Evolutionary conservation across 73 alveolate genomes (phyloP), one percentile per base, ranked within the genome.

Genomic region (Stentor coeruleus): DNA sequence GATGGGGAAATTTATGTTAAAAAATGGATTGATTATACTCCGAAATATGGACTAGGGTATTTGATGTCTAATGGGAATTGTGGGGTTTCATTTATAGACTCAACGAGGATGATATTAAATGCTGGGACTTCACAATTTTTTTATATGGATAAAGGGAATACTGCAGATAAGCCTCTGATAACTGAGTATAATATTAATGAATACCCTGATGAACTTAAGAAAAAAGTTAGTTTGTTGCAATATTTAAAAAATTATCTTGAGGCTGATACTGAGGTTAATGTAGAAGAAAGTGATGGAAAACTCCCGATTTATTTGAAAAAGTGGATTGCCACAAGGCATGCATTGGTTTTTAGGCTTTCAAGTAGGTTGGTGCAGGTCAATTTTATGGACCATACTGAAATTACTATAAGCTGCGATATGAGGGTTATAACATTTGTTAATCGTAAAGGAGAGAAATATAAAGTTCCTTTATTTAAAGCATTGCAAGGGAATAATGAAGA

Each of bases 301-400:
- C 37, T 35, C 14, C 80, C 37, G 87, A 74, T 93, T 49, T 97
- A 94, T 87, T 96, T 97, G 57, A 97, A 96, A 88, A 97, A 95
- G 88, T 97, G 98, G 98, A 95, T 97, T 95, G 82, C 94, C 86
- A 96, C 99, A 26, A 88, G 96, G 58, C 99, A 97, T 88, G 99
- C 99, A 49, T 90, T 96, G 59, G 87, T 97, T 93, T 97, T 97
- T 90, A 91, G 99, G 86, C 91, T 97, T 39, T 95, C 99, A 2
- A 96, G 95, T 85, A 97, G 95, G 83, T 90, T 95, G 58, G 99
- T 97, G 79, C 97, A 97, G 90, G 99, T 97, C 38, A 93, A 95
- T 91, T 97, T 97, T 49, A 11, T 49, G 20, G 66, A 49, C 20
- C 6, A 49, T 6, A 11, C 66, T 49, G 66, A 49, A 49, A 6